Evolutionary conservation across 2,329 filamentous ascomycete genomes (phyloP), one percentile per base, ranked within the genome.

Genomic region (Exophiala oligosperma): DNA sequence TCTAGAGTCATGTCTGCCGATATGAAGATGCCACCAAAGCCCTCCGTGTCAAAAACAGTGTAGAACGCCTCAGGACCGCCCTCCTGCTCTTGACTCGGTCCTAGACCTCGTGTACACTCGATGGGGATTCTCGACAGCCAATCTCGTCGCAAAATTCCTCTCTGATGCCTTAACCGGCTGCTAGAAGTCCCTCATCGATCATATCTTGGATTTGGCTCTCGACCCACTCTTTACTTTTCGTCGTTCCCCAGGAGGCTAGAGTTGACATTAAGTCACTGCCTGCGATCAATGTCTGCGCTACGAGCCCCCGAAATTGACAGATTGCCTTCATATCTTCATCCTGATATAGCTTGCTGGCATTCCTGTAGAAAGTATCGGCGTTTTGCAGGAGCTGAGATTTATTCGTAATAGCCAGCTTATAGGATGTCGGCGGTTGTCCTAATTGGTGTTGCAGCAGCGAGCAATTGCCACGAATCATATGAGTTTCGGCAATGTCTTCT

Each of bases 291-390:
- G 50, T 40, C 24, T 61, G 59, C 24, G 47, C 48, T 32, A 65
- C 51, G 14, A 24, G 24, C 1, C 51, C 54, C 35, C 59, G 47
- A 8, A 64, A 29, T 32, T 61, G 59, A 46, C 61, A 52, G n/a
- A 55, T 40, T 14, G 51, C 57, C 49, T 60, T 63, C 26, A 61
- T 52, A 24, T 61, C 54, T n/a, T 53, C 64, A 66, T 59, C 70
- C 70, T 65, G 70, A 68, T 59, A 65, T 60, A 67, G 60, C 52
- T 64, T 66, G 38, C 54, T 73, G 11, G 81, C 82, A 40, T 83
- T 82, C 21, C 80, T 77, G 64, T 84, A 86, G 65, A 82, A 85
- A 4, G 79, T 82, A 60, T 80, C 78, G 1, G 83, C 81, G 63
- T 86, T 86, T 54, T 77, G 78, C 38, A 83, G 67, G 11, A 85